Conservation (phyloP, 345 rosid species). For the Moringa oleifera region DNA sequence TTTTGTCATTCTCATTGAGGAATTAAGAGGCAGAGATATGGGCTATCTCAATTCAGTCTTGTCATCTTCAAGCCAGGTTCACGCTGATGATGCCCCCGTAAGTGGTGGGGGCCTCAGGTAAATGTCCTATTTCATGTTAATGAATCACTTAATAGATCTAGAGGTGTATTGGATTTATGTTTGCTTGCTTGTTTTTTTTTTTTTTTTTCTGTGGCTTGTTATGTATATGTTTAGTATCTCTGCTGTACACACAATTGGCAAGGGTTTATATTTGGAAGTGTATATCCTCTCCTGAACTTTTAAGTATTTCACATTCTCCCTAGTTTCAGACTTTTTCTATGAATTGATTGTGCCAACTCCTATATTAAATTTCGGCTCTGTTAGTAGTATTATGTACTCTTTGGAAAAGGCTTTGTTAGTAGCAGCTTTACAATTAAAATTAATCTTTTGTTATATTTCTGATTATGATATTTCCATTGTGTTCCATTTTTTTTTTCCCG, state of each 20-base stretch:
- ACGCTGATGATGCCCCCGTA: constrained; percentile 71
- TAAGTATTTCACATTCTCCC: too few species aligned
- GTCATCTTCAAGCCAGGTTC: constrained; percentile 67
- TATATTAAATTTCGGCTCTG: not conserved
- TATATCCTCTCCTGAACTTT: too few species aligned
- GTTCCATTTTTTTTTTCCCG: not conserved
- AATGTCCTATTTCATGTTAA: not conserved
- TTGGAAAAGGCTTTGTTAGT: not conserved
- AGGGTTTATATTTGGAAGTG: too few species aligned
- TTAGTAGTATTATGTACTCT: not conserved
- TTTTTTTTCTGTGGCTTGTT: not conserved
- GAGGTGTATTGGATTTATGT: constrained; percentile 8
- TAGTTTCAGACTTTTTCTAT: not conserved
- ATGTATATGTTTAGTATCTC: not conserved
- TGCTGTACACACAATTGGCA: not conserved
- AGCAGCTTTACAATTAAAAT: not conserved
- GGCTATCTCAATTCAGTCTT: constrained; percentile 80
- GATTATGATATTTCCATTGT: not conserved
- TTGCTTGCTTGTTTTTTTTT: not conserved
- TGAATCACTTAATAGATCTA: constrained; percentile 11
- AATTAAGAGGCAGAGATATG: constrained; percentile 29
- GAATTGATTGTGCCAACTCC: constrained; percentile 1
- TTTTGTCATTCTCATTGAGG: constrained; percentile 22
- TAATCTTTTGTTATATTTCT: not conserved
- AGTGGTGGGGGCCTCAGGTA: constrained; percentile 97